A percentile compares a stretch with the other conserved stretches of the same genome.
Evolutionary conservation across 371 early-diverging fungal species (phyloP).

Genomic region (Mucor saturninus): DNA sequence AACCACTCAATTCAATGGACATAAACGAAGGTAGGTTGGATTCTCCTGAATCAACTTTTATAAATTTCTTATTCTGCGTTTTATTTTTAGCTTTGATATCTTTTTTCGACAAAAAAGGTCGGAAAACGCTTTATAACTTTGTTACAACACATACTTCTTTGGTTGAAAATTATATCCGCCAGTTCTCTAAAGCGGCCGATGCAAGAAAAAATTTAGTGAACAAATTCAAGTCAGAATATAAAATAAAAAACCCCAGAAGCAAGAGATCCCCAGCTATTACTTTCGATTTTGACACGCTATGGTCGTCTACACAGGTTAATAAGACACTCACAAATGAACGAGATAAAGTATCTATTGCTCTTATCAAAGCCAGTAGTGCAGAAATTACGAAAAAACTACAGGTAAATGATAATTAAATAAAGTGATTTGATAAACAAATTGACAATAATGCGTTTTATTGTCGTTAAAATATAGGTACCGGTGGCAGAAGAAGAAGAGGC

Average conservation of each 20-base stretch:
- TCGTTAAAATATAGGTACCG: conserved; percentile 12
- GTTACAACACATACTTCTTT: conserved; percentile 11
- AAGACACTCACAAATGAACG: conserved; percentile 17
- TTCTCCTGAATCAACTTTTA: conserved; percentile 17
- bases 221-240: conserved; percentile 14
- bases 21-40: conserved; percentile 19
- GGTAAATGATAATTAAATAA: conserved; percentile 18
- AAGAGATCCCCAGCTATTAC: conserved; percentile 9
- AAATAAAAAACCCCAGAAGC: conserved; percentile 16
- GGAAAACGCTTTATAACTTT: conserved; percentile 17
- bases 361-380: conserved; percentile 16
- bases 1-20: conserved; percentile 14
- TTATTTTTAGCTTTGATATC: conserved; percentile 1
- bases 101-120: conserved; percentile 19
- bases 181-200: conserved; percentile 16
- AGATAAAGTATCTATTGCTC: conserved; percentile 17
- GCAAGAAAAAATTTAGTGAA: conserved; percentile 12
- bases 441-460: conserved; percentile 14
- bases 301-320: conserved; percentile 19
- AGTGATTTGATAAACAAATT: conserved; percentile 12
- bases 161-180: conserved; percentile 14
- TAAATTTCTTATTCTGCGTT: conserved; percentile 13
- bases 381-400: conserved; percentile 20
- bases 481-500: conserved; percentile 18
- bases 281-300: conserved; percentile 12